Conservation (phyloP, 2,329 filamentous ascomycete species). For the Cladosporium halotolerans region DNA sequence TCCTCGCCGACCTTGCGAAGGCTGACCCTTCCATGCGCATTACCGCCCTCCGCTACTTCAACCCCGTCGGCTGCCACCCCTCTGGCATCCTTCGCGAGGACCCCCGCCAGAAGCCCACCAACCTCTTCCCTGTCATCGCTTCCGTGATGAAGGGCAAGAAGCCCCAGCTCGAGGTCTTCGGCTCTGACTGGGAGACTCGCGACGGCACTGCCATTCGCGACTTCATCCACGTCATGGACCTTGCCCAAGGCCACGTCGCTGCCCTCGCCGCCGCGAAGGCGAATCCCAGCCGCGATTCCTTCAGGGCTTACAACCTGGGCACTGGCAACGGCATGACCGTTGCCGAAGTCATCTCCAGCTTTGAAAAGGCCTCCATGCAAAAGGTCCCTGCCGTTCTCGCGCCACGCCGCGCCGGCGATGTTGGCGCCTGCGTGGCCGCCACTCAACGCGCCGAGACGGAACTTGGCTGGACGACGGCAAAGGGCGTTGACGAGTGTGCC, state of each 20-base stretch:
- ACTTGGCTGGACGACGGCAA: constrained; percentile 34
- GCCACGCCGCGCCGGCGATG: constrained; percentile 36
- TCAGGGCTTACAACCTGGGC: constrained; percentile 38
- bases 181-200: constrained; percentile 57
- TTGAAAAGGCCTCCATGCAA: constrained; percentile 32
- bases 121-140: constrained; percentile 59
- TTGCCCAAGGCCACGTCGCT: constrained; percentile 58
- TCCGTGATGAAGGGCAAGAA: constrained; percentile 54
- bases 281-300: constrained; percentile 27
- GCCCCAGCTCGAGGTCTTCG: constrained; percentile 54
- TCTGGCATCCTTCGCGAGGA: constrained; percentile 60
- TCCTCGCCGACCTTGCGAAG: constrained; percentile 55
- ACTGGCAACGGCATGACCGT: constrained; percentile 39
- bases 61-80: constrained; percentile 60
- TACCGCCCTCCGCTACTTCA: constrained; percentile 61
- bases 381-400: constrained; percentile 33
- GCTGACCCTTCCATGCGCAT: constrained; percentile 58
- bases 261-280: constrained; percentile 42
- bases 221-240: constrained; percentile 62
- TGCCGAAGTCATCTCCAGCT: constrained; percentile 36
- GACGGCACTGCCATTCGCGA: constrained; percentile 63
- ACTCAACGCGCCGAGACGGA: constrained; percentile 34
- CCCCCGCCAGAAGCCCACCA: constrained; percentile 55
- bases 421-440: constrained; percentile 37
- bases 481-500: constrained; percentile 33